Evolutionary conservation across 129 eudicot species (phyloP), one percentile per base, ranked within the genome.

Genomic region (Flaveria robusta): DNA sequence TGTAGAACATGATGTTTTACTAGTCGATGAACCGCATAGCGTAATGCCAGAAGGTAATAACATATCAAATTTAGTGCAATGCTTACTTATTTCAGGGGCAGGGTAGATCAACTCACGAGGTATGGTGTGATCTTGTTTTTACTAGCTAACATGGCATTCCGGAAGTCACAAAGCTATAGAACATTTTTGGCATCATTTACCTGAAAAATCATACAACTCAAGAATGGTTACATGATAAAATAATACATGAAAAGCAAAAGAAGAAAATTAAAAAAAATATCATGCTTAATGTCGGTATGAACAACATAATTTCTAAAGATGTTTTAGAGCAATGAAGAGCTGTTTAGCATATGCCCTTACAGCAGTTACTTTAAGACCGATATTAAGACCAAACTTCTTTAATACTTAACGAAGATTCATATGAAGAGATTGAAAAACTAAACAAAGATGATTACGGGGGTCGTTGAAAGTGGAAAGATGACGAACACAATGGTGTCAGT

Each of bases 91-190:
- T 85, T 94, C 98, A 73, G 98, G 98, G 45, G 98, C 96, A 59
- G 97, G 98, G 81, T 94, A 94, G 76, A 94, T 71, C 98, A 96
- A 87, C 98, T 94, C 55, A 94, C 98, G 43, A 94, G 98, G 51
- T 94, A 94, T 0, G 98, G 98, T 12, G 98, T 91, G 70, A 94
- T 85, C 83, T 94, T 97, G 58, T 94, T 94, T 85, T 91, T 94
- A 24, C 98, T 97, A 75, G 98, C 93, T 84, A 94, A 94, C 98
- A 94, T 94, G 16, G 98, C 98, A 75, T 94, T 94, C 46, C 98
- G 97, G 16, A 94, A 94, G 80, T 94, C 98, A 59, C 98, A 94
- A 66, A 94, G 93, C 92, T 94, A 91, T 55, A 94, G 75, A 72
- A 94, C 98, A 87, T 87, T 94, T 80, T 94, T 94, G 19, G 97